phyloP scores from a whole-genome alignment of 768 basidiomycete species.

The Lactarius deliciosus region DNA sequence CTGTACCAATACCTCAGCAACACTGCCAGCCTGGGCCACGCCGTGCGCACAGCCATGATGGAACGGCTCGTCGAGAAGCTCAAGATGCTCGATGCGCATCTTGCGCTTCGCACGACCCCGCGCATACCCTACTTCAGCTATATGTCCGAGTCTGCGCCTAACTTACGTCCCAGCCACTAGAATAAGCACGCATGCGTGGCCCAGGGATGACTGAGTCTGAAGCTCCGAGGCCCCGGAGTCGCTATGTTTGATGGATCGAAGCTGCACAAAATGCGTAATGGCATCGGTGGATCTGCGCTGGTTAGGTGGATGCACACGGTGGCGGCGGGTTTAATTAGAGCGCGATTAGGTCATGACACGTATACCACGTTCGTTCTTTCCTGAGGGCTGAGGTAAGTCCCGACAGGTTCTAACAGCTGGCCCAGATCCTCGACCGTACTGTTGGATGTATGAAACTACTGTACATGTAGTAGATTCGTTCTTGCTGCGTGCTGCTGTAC shows the following conservation, averaged over 20 bases:
- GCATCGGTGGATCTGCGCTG: not conserved
- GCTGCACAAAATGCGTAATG: not conserved
- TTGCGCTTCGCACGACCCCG: not conserved
- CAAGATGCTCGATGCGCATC: not conserved
- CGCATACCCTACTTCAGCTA: not conserved
- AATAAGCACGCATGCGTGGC: not conserved
- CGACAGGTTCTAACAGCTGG: not conserved
- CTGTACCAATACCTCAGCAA: not conserved
- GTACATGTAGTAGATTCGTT: not conserved
- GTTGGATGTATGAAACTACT: not conserved
- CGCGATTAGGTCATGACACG: not conserved
- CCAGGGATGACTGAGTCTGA: not conserved
- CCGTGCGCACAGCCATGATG: not conserved
- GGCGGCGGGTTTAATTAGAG: not conserved
- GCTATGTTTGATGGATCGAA: not conserved
- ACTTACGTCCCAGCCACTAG: not conserved
- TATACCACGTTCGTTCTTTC: not conserved
- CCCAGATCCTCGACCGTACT: not conserved
- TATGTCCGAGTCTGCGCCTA: not conserved
- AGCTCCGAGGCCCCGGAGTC: not conserved
- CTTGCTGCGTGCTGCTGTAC: not conserved
- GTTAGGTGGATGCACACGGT: not conserved
- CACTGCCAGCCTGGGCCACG: not conserved
- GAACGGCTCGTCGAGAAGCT: not conserved
- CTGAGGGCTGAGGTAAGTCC: not conserved